Percentiles rank a stretch among this genome's conserved stretches.
Evolutionary conservation across 2,329 filamentous ascomycete species (phyloP).

Genomic region (Xylariales sp.): DNA sequence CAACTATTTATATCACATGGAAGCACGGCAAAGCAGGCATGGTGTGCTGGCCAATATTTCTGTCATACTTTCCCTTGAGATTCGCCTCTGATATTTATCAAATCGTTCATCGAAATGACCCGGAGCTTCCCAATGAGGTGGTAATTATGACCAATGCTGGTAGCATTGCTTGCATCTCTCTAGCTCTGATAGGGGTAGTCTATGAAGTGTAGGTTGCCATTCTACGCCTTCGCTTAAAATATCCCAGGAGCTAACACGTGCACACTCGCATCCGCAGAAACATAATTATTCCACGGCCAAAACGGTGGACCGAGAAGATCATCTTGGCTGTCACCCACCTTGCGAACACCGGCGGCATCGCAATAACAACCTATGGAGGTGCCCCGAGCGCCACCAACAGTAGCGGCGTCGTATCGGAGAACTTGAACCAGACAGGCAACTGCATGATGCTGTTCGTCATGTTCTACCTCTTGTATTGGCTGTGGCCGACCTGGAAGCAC

Average conservation of each 20-base stretch:
- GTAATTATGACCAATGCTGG: slow-evolving; percentile 3
- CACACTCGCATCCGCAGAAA: not conserved
- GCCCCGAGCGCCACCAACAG: not conserved
- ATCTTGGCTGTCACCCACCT: slow-evolving; percentile 1
- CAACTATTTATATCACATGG: not conserved
- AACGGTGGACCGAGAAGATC: slow-evolving; percentile 1
- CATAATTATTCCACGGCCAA: not conserved
- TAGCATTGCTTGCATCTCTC: not conserved
- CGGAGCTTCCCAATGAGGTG: slow-evolving; percentile 1
- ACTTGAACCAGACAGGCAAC: slow-evolving; percentile 1
- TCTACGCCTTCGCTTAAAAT: not conserved
- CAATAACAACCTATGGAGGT: not conserved
- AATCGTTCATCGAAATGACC: not conserved
- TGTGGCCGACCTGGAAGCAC: slow-evolving; percentile 2
- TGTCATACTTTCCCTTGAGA: not conserved
- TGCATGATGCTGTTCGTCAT: slow-evolving; percentile 3
- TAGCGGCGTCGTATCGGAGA: not conserved
- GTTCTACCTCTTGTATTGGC: not conserved
- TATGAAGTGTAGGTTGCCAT: slow-evolving; percentile 1
- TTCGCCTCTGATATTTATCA: slow-evolving; percentile 1
- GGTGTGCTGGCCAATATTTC: slow-evolving; percentile 3
- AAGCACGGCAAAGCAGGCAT: slow-evolving; percentile 1
- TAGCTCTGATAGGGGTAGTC: not conserved
- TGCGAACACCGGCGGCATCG: slow-evolving; percentile 1
- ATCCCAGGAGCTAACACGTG: not conserved